Conservation (phyloP, 2,329 filamentous ascomycete species). For the Huntiella omanensis region DNA sequence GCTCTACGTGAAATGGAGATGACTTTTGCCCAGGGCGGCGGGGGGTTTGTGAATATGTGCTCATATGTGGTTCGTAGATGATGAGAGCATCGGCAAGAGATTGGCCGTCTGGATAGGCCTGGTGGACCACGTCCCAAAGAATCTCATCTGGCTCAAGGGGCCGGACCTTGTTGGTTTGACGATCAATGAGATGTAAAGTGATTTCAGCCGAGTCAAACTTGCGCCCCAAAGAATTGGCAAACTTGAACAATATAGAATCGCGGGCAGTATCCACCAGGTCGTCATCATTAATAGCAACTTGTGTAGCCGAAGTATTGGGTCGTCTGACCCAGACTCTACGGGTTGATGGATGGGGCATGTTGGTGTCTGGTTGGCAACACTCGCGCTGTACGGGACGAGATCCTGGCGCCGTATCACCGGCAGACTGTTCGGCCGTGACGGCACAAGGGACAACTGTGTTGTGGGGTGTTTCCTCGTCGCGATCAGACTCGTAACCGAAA, state of each 20-base stretch:
- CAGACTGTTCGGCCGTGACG: no score
- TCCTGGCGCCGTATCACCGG: no score
- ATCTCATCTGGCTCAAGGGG: slow-evolving; percentile 70
- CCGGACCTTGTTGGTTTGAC: slow-evolving; percentile 41
- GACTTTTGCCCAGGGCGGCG: slow-evolving; percentile 60
- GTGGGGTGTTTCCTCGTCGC: no score
- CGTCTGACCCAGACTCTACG: slow-evolving; percentile 69
- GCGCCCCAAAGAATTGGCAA: slow-evolving; percentile 76
- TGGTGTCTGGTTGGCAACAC: no score
- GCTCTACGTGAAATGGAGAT: slow-evolving; percentile 34
- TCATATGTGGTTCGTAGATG: slow-evolving; percentile 38
- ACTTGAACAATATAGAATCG: slow-evolving; percentile 82
- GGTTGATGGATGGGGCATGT: no score
- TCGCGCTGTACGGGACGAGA: no score
- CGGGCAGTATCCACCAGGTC: slow-evolving; percentile 89
- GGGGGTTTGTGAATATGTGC: not conserved
- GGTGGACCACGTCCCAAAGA: slow-evolving; percentile 58
- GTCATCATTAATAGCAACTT: slow-evolving; percentile 69
- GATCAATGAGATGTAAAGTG: slow-evolving; percentile 55
- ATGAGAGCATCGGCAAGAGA: slow-evolving; percentile 73
- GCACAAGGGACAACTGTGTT: no score
- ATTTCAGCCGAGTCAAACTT: slow-evolving; percentile 86
- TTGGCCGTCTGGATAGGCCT: slow-evolving; percentile 74
- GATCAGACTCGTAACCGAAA: no score
- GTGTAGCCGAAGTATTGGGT: slow-evolving; percentile 65